Base-by-base conservation (phyloP, 2,329 filamentous ascomycete genomes). In the Pyrenophora teres region DNA sequence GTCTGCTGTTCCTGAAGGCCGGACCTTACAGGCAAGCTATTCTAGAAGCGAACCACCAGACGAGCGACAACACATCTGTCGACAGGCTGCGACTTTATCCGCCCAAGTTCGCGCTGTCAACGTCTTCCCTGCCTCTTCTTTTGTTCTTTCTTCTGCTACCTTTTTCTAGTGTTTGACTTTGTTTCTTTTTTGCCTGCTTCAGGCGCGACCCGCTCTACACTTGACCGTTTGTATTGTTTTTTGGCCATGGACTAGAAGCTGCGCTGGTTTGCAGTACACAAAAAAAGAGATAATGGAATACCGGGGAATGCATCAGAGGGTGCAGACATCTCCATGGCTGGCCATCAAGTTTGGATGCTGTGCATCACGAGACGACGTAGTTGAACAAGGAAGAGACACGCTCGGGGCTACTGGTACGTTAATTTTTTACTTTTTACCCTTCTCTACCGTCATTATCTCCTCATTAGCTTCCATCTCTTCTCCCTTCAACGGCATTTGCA, bases 321-420 rank as follows among this genome's bases (percentile, higher is more conserved):
- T 54, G 47, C 39, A 31, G 50, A 59, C 38, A 46, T 57, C 54
- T 51, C 50, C 65, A 53, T 74, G 71, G 71, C 62, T 70, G 67
- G 70, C 64, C 60, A 71, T 72, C 45, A 59, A 62, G n/a, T 64
- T 71, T 50, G 68, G 70, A 60, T 74, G 71, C 68, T 73, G 71
- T 68, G 70, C 68, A 65, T 69, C 70, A 41, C 63, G 59, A 45
- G 65, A 66, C 32, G 63, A 67, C 38, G 44, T 63, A 37, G 63
- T 63, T 3, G 61, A 66, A n/a, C 62, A 70, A 42, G 61, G 58
- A 6, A 59, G 57, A 21, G 50, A 52, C 13, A 53, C 41, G 27
- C 53, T 63, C 30, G 57, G 54, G 40, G 59, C 47, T 37, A 56
- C 54, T 58, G 65, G 70, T 73, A 69, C 47, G 71, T 71, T 52